A percentile compares a stretch with the other conserved stretches of the same genome.
Evolutionary conservation across 139 green algal genomes (phyloP).

Genomic region (Coccomyxa sp.): DNA sequence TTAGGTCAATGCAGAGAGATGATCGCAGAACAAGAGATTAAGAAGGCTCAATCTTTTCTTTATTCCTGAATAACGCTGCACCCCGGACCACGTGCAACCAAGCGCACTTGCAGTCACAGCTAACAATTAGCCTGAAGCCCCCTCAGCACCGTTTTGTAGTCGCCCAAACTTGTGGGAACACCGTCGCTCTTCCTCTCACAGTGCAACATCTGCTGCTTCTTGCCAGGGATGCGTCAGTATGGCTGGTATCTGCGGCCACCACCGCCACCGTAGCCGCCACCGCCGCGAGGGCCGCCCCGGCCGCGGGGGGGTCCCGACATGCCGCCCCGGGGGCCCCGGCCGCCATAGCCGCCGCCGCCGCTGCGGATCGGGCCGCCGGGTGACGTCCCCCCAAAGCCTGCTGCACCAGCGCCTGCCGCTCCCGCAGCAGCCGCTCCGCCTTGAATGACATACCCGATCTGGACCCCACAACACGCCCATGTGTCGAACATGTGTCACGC

Average conservation of each 20-base stretch:
- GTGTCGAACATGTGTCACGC: background rate
- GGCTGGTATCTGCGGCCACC: constrained; percentile 28
- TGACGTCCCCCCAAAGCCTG: constrained; percentile 9
- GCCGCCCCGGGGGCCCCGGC: too few species aligned
- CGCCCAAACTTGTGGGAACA: too few species aligned
- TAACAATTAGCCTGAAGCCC: too few species aligned
- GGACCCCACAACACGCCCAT: background rate
- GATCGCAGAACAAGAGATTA: too few species aligned
- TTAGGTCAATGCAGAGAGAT: too few species aligned
- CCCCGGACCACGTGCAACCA: too few species aligned
- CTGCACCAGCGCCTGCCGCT: constrained; percentile 8
- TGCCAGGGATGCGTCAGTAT: constrained; percentile 18
- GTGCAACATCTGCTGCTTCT: too few species aligned
- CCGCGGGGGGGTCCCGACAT: background rate
- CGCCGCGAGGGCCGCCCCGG: constrained; percentile 1
- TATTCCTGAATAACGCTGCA: too few species aligned
- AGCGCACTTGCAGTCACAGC: too few species aligned
- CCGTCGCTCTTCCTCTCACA: too few species aligned
- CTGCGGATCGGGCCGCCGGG: background rate
- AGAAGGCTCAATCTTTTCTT: too few species aligned
- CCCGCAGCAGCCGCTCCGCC: background rate
- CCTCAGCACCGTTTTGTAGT: too few species aligned
- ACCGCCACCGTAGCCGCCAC: constrained; percentile 5
- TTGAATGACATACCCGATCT: constrained; percentile 3
- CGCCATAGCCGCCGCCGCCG: background rate